phyloP scores from a whole-genome alignment of 495 filamentous ascomycete species.

The Elasticomyces elasticus region DNA sequence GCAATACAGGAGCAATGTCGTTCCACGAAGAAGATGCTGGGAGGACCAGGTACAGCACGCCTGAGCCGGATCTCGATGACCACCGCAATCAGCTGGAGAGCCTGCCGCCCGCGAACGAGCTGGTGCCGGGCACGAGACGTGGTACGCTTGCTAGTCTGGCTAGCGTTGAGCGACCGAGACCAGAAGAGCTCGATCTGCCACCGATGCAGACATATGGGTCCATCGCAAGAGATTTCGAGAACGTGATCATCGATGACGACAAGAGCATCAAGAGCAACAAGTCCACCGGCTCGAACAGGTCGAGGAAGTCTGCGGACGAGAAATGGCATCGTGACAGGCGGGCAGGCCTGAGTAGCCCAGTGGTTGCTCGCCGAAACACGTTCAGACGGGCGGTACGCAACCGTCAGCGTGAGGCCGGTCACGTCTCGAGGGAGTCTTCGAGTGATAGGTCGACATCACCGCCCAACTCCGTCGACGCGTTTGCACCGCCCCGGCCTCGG shows the following conservation, averaged over 20 bases:
- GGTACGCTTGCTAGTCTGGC: conserved; percentile 35
- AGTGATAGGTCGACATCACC: conserved; percentile 66
- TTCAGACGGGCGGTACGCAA: conserved; percentile 29
- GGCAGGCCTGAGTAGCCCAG: conserved; percentile 26
- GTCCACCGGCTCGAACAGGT: conserved; percentile 13
- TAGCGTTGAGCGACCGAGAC: conserved; percentile 17
- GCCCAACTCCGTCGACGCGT: conserved; percentile 95
- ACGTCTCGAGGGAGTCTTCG: conserved; percentile 44
- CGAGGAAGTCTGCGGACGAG: conserved; percentile 14
- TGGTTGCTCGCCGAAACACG: conserved; percentile 24
- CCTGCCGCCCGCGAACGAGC: conserved; percentile 50
- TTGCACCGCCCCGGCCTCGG: conserved; percentile 65
- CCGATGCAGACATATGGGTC: conserved; percentile 6
- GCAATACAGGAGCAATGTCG: conserved; percentile 25
- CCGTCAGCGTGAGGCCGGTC: conserved; percentile 35
- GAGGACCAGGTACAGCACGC: conserved; percentile 59
- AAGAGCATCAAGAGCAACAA: conserved; percentile 23
- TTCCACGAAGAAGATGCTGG: conserved; percentile 44
- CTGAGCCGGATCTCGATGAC: conserved; percentile 84
- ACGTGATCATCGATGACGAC: conserved; percentile 73
- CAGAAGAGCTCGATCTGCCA: conserved; percentile 9
- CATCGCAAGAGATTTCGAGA: conserved; percentile 56
- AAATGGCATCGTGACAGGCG: conserved; percentile 21
- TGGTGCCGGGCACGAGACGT: conserved; percentile 23
- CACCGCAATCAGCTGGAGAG: conserved; percentile 72